Conservation (phyloP, 2,329 filamentous ascomycete genomes). For the Colletotrichum somersetense region DNA sequence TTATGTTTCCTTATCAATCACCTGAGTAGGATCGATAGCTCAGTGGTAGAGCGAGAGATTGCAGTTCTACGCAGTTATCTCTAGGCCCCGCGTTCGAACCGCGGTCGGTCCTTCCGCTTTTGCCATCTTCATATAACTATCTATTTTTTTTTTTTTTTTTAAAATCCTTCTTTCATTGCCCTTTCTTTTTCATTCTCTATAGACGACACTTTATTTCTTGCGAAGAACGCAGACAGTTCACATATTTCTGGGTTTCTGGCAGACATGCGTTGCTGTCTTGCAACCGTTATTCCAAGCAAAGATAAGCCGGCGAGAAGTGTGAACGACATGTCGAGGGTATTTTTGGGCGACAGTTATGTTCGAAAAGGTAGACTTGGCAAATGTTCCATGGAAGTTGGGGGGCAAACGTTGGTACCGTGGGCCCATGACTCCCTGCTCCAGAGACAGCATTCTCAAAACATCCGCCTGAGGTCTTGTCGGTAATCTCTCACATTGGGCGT, state of each 20-base stretch:
- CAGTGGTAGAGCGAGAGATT: slow-evolving; percentile 40
- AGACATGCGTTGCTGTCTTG: background rate
- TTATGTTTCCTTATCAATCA: too few relatives aligned
- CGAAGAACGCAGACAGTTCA: background rate
- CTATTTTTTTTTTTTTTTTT: too few relatives aligned
- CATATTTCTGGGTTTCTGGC: background rate
- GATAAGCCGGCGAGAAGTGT: background rate
- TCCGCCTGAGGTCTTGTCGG: too few relatives aligned
- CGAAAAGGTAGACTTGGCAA: background rate
- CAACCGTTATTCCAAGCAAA: background rate
- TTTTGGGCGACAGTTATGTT: background rate
- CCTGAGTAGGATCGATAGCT: slow-evolving; percentile 36
- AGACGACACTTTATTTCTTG: background rate
- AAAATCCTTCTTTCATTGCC: too few relatives aligned
- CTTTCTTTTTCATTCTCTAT: background rate
- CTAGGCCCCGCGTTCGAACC: slow-evolving; percentile 39
- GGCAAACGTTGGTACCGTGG: background rate
- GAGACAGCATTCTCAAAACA: background rate
- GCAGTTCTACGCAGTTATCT: slow-evolving; percentile 33
- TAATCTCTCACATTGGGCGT: background rate
- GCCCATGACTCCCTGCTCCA: background rate
- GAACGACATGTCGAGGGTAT: background rate
- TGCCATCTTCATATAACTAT: too few relatives aligned
- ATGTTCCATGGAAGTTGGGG: accelerated
- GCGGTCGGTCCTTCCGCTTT: slow-evolving; percentile 27